Base-by-base conservation (phyloP, 768 basidiomycete species). In the Leccinum ochraceum region DNA sequence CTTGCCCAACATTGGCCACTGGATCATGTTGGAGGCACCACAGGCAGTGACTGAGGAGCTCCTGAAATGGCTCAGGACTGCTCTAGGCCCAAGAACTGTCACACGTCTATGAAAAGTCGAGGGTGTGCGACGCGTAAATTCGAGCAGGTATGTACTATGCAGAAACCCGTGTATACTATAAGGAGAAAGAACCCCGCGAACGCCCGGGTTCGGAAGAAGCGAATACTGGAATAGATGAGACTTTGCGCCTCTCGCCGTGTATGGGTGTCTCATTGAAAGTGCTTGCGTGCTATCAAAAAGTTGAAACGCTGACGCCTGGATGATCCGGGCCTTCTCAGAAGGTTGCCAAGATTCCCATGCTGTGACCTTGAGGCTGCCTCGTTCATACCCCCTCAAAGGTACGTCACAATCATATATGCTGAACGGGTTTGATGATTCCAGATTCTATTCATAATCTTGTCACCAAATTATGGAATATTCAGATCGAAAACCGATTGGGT, bases 21-120 rank as follows among this genome's bases (percentile, higher is more conserved):
- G 89, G 88, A 52, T 91, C 1, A 80, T 89, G 84, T 59, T 86
- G 1, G 83, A 90, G 66, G 82, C 83, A 24, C 79, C 80, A 36
- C 81, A 87, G 49, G 77, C 77, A 26, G 77, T 90, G 34, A 83
- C 82, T 1, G 68, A 80, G 7, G 78, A 66, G 51, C 75, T 86
- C n/a, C 57, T 77, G 6, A 71, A 71, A 44, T 86, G 84, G 84
- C 68, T 86, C 14, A 70, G 73, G 16, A 54, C 61, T 6, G 13
- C 20, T 53, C 11, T 65, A 4, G n/a, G 28, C 9, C 9, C 63
- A 49, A 26, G 39, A 13, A 17, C 10, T 14, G 1, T 30, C 36
- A n/a, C 58, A 17, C 58, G 3, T 52, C 26, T 70, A 1, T 69
- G 59, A 67, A 50, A 13, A 6, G 4, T 56, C 20, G n/a, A 30